A percentile compares a stretch with the other conserved stretches of the same genome.
Evolutionary conservation across 2,329 filamentous ascomycete species (phyloP).

Genomic region (Aspergillus hiratsukae): DNA sequence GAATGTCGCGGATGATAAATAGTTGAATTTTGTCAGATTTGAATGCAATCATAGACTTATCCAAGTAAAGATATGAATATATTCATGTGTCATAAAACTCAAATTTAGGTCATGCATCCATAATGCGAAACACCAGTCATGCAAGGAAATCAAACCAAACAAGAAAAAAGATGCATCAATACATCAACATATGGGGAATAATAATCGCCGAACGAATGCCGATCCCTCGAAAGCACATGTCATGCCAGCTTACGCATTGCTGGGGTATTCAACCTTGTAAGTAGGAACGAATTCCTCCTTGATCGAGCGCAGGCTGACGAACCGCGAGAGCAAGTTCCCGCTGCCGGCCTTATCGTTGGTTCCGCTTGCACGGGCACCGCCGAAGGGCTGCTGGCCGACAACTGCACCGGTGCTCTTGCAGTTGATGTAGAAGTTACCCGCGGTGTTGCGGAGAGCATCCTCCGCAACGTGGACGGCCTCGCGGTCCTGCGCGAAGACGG

Average conservation of each 20-base stretch:
- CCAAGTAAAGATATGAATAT: constrained; percentile 1
- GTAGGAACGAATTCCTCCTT: constrained; percentile 71
- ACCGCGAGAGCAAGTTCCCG: constrained; percentile 58
- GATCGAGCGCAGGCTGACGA: constrained; percentile 63
- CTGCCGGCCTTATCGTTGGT: constrained; percentile 72
- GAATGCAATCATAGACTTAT: constrained; percentile 14
- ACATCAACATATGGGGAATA: constrained; percentile 15
- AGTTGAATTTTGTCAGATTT: not conserved
- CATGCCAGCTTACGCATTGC: constrained; percentile 56
- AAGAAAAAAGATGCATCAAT: constrained; percentile 6
- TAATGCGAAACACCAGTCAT: constrained; percentile 1
- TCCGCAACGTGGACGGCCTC: constrained; percentile 32
- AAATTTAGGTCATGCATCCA: not conserved
- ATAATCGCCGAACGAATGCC: not conserved
- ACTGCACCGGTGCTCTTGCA: constrained; percentile 62
- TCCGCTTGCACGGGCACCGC: constrained; percentile 62
- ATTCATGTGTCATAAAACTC: not conserved
- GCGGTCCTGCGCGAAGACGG: constrained; percentile 40
- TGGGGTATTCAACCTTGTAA: constrained; percentile 62
- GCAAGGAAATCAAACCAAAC: not conserved
- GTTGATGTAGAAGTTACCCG: constrained; percentile 43
- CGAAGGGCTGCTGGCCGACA: constrained; percentile 69
- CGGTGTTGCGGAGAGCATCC: constrained; percentile 34
- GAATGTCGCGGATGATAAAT: constrained; percentile 23
- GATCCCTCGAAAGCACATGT: not conserved